These are phyloP conservation scores for Saprolegnia parasitica DNA, from an alignment of 352 stramenopile genomes.

Conservation along the genomic window DNA sequence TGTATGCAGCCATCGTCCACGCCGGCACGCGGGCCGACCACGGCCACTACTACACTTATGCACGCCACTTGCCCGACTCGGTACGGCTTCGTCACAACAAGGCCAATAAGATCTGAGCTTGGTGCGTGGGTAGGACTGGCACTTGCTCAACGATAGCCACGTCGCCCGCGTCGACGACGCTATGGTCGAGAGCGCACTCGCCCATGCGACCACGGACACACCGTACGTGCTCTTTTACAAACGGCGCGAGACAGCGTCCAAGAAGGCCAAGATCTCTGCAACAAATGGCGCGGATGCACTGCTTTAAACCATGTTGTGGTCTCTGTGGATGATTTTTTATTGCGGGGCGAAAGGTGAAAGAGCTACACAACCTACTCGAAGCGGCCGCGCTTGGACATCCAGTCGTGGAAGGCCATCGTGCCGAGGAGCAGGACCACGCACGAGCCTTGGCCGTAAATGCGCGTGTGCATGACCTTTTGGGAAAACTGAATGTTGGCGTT, in stretches of 20 bases:
- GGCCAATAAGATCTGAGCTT: neutral
- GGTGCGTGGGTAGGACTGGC: slow-evolving; percentile 8
- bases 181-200: slow-evolving; percentile 9
- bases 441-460: slow-evolving; percentile 74
- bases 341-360: too few species aligned
- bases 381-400: slow-evolving; percentile 64
- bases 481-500: slow-evolving; percentile 66
- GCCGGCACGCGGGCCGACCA: slow-evolving; percentile 26
- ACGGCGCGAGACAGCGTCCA: neutral
- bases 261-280: neutral
- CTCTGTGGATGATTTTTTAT: too few species aligned
- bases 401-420: slow-evolving; percentile 83
- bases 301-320: too few species aligned
- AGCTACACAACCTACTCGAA: slow-evolving; percentile 42
- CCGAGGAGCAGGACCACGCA: slow-evolving; percentile 65
- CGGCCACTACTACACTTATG: slow-evolving; percentile 26
- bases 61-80: neutral
- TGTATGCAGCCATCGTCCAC: slow-evolving; percentile 26
- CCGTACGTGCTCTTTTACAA: slow-evolving; percentile 23
- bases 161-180: slow-evolving; percentile 2
- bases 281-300: too few species aligned
- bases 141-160: slow-evolving; percentile 28
- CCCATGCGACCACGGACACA: slow-evolving; percentile 20
- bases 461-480: slow-evolving; percentile 85
- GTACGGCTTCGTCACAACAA: neutral